phyloP scores from a whole-genome alignment of 306 rosid species.

The Vigna angularis region DNA sequence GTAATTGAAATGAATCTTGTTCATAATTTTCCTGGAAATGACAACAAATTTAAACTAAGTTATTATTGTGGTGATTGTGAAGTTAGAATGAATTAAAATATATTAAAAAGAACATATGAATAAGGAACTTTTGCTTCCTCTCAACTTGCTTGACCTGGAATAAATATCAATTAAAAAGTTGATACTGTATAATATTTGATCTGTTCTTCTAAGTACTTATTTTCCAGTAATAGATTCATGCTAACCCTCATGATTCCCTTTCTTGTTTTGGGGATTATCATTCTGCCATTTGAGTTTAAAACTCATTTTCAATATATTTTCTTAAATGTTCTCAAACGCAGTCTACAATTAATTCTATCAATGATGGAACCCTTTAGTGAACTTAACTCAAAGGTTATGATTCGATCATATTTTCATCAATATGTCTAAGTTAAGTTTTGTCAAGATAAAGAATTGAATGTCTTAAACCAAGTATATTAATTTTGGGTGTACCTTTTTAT shows the following conservation, averaged over 20 bases:
- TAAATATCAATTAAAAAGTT: constrained; percentile 28
- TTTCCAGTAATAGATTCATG: constrained; percentile 1
- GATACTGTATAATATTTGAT: constrained; percentile 1
- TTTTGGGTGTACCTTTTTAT: too few species aligned
- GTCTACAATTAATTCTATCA: neutral
- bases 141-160: constrained; percentile 44
- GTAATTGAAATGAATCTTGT: too few species aligned
- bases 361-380: neutral
- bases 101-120: neutral
- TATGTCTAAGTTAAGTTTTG: neutral
- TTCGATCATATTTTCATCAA: neutral
- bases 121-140: constrained; percentile 33
- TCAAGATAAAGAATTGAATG: too few species aligned
- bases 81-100: neutral
- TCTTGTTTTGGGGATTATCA: neutral
- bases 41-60: too few species aligned
- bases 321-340: neutral
- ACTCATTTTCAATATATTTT: neutral
- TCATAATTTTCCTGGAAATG: too few species aligned
- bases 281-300: constrained; percentile 5
- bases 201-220: neutral
- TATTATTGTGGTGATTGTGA: neutral
- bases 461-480: too few species aligned
- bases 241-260: neutral
- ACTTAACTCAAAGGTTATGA: constrained; percentile 9